Evolutionary conservation across 768 basidiomycete species (phyloP).

Genomic region (Nidularia pulvinata): DNA sequence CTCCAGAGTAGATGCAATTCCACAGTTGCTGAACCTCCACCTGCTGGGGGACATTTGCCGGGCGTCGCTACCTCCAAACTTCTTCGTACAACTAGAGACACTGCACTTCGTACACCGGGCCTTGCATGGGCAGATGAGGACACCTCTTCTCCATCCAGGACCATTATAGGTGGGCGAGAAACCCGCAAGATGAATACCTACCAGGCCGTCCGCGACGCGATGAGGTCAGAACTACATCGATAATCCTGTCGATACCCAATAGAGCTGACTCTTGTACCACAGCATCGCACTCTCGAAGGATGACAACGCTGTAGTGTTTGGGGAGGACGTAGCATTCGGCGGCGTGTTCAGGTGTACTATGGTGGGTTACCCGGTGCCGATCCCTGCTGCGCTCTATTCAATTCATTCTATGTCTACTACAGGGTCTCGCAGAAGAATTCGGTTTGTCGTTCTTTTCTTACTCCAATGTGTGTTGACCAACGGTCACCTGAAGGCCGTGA

Average conservation of each 20-base stretch:
- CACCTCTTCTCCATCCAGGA: conserved; percentile 32
- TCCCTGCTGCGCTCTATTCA: not conserved
- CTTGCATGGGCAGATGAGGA: conserved; percentile 73
- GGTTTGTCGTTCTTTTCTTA: conserved; percentile 42
- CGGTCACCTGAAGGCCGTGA: conserved; percentile 59
- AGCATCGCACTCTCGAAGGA: conserved; percentile 87
- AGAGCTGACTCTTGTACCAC: not conserved
- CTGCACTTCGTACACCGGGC: conserved; percentile 71
- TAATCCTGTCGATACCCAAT: no score
- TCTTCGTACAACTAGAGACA: conserved; percentile 65
- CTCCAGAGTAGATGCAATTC: conserved; percentile 48
- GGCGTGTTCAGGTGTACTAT: conserved; percentile 95
- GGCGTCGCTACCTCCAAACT: conserved; percentile 70
- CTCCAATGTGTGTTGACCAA: conserved; percentile 4
- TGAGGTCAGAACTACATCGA: conserved; percentile 49
- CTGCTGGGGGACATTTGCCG: conserved; percentile 77
- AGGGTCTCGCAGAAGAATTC: conserved; percentile 93
- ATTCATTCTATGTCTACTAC: conserved; percentile 6
- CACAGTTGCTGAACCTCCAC: conserved; percentile 59
- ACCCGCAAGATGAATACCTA: conserved; percentile 96
- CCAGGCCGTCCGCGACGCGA: conserved; percentile 89
- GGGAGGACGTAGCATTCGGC: conserved; percentile 91
- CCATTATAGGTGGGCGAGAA: conserved; percentile 72
- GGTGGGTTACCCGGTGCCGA: conserved; percentile 38
- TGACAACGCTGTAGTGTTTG: conserved; percentile 87